phyloP scores from a whole-genome alignment of 2,329 filamentous ascomycete species.

The Emmonsiellopsis sp. region DNA sequence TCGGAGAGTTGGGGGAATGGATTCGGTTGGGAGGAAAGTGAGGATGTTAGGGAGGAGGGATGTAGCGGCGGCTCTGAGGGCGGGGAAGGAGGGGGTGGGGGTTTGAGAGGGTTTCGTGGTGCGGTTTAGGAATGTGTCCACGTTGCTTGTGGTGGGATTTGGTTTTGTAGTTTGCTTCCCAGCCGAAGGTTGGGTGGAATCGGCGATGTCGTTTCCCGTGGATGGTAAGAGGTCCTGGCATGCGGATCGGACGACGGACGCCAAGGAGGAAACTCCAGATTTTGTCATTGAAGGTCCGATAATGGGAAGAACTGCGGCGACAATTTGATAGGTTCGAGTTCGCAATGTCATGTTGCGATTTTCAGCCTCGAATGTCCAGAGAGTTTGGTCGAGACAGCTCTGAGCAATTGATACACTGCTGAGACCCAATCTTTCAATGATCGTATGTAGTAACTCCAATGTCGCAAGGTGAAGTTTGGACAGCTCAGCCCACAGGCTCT shows the following conservation, averaged over 20 bases:
- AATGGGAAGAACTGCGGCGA: constrained; percentile 49
- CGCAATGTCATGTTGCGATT: constrained; percentile 47
- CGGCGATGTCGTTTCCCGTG: constrained; percentile 7
- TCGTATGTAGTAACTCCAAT: constrained; percentile 51
- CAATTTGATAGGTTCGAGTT: constrained; percentile 50
- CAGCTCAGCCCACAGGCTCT: constrained; percentile 64
- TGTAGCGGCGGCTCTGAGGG: constrained; percentile 49
- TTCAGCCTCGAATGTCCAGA: constrained; percentile 58
- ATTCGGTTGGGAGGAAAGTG: constrained; percentile 53
- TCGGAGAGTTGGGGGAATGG: constrained; percentile 62
- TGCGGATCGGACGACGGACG: constrained; percentile 54
- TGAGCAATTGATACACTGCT: constrained; percentile 53
- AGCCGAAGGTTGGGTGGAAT: constrained; percentile 27
- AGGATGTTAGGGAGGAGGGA: constrained; percentile 56
- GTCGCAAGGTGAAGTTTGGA: constrained; percentile 65
- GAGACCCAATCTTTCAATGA: constrained; percentile 51
- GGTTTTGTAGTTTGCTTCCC: constrained; percentile 26
- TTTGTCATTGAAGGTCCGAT: constrained; percentile 61
- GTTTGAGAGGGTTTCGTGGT: constrained; percentile 20
- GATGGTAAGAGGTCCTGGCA: constrained; percentile 63
- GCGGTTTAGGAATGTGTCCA: constrained; percentile 59
- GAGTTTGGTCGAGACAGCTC: constrained; percentile 60
- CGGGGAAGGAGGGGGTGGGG: constrained; percentile 17
- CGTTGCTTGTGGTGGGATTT: constrained; percentile 47
- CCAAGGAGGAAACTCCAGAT: constrained; percentile 54